A percentile compares a stretch with the other conserved stretches of the same genome.
phyloP scores from a whole-genome alignment of 2,329 filamentous ascomycete genomes.

The Berkeleyomyces rouxiae region DNA sequence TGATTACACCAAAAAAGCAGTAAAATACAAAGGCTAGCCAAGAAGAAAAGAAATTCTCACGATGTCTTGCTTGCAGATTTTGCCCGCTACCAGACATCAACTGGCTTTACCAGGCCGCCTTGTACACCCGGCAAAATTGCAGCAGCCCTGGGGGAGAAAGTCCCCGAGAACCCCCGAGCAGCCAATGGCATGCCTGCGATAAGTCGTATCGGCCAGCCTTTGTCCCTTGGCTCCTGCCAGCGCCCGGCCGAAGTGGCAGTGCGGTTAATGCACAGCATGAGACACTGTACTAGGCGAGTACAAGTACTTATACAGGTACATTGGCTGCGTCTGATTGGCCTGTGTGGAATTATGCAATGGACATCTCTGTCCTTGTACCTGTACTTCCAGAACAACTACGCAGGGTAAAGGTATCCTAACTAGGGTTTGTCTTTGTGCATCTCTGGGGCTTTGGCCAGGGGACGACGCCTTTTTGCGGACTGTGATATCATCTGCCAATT shows the following conservation, averaged over 20 bases:
- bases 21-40: too few species aligned
- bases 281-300: neutral
- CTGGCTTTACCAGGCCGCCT: neutral
- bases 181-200: conserved; percentile 2
- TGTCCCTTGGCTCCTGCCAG: neutral
- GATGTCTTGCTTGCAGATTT: neutral
- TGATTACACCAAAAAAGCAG: neutral
- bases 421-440: too few species aligned
- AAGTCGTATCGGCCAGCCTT: neutral
- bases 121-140: neutral
- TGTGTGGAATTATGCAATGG: too few species aligned
- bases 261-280: neutral
- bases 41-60: neutral
- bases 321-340: neutral
- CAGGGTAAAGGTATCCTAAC: too few species aligned
- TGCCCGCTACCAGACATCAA: neutral
- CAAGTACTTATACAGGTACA: neutral
- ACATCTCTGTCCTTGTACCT: too few species aligned
- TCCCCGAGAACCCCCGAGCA: conserved; percentile 4
- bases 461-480: too few species aligned
- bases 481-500: neutral
- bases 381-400: too few species aligned
- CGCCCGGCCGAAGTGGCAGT: neutral
- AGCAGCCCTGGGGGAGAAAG: neutral
- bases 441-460: too few species aligned